Evolutionary conservation across 805 yeast genomes (phyloP).

Genomic region (Schwanniomyces vanrijiae): DNA sequence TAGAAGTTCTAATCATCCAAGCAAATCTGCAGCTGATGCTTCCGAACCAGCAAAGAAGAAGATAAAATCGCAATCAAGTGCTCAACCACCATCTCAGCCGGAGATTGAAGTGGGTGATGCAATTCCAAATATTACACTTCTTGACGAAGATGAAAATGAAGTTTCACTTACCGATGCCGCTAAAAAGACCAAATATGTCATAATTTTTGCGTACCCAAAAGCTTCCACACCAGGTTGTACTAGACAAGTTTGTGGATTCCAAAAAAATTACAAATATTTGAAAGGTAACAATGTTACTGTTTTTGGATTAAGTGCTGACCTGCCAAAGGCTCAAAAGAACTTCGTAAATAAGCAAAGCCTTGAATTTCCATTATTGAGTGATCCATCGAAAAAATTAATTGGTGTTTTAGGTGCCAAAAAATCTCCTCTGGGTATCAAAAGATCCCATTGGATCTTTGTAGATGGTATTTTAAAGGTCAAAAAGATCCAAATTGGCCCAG

Average conservation of each 20-base stretch:
- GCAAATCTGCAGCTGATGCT: slow-evolving; percentile 8
- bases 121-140: slow-evolving; percentile 62
- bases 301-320: slow-evolving; percentile 81
- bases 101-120: slow-evolving; percentile 56
- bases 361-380: slow-evolving; percentile 74
- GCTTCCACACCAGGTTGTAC: slow-evolving; percentile 98
- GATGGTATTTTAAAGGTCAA: slow-evolving; percentile 66
- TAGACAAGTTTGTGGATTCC: slow-evolving; percentile 87
- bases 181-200: slow-evolving; percentile 30
- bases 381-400: slow-evolving; percentile 69
- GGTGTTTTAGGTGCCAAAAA: slow-evolving; percentile 82
- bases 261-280: slow-evolving; percentile 60
- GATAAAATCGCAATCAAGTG: slow-evolving; percentile 5
- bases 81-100: neutral
- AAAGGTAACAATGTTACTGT: slow-evolving; percentile 54
- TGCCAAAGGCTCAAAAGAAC: slow-evolving; percentile 72
- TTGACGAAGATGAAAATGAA: slow-evolving; percentile 69
- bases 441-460: slow-evolving; percentile 91
- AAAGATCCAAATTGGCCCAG: slow-evolving; percentile 53
- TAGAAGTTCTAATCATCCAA: slow-evolving; percentile 21
- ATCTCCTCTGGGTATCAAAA: slow-evolving; percentile 67
- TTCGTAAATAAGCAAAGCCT: slow-evolving; percentile 73
- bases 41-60: slow-evolving; percentile 19
- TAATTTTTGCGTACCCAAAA: slow-evolving; percentile 73
- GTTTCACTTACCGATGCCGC: slow-evolving; percentile 34